Conservation (phyloP, 352 stramenopile species). For the Pythium rishiriense region DNA sequence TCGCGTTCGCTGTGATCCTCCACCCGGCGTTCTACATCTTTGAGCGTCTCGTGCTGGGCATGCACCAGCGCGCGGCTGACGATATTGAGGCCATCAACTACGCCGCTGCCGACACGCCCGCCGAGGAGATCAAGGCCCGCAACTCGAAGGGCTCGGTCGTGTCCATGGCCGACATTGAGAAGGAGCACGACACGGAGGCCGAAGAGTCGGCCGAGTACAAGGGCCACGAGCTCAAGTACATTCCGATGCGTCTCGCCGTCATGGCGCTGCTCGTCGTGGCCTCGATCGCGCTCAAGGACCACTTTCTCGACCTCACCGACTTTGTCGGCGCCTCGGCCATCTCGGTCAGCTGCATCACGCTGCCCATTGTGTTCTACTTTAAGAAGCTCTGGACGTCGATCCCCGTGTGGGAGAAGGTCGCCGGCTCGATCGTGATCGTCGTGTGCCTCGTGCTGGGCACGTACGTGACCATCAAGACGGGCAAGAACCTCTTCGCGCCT, state of each 20-base stretch:
- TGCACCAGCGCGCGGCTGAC: constrained; percentile 20
- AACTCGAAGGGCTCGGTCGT: constrained; percentile 25
- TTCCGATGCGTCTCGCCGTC: constrained; percentile 26
- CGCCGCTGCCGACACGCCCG: constrained; percentile 14
- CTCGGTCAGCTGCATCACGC: constrained; percentile 37
- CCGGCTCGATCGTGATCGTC: constrained; percentile 18
- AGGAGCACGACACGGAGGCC: constrained; percentile 14
- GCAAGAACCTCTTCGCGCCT: constrained; percentile 14
- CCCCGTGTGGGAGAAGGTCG: constrained; percentile 29
- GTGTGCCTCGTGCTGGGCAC: constrained; percentile 23
- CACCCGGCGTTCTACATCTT: constrained; percentile 57
- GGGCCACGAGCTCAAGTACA: constrained; percentile 29
- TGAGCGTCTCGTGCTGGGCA: constrained; percentile 30
- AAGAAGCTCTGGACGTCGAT: constrained; percentile 26
- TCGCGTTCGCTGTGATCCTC: constrained; percentile 56
- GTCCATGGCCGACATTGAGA: constrained; percentile 29
- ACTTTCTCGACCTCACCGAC: constrained; percentile 36
- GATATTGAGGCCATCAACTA: constrained; percentile 19
- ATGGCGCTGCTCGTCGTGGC: constrained; percentile 22
- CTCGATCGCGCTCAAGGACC: constrained; percentile 33
- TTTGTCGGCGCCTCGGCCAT: constrained; percentile 34
- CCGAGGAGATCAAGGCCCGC: constrained; percentile 14
- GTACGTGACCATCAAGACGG: constrained; percentile 26
- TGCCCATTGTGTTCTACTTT: constrained; percentile 27
- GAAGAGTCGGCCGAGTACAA: constrained; percentile 25